Conservation (phyloP, 306 rosid genomes). For the Casuarina equisetifolia region DNA sequence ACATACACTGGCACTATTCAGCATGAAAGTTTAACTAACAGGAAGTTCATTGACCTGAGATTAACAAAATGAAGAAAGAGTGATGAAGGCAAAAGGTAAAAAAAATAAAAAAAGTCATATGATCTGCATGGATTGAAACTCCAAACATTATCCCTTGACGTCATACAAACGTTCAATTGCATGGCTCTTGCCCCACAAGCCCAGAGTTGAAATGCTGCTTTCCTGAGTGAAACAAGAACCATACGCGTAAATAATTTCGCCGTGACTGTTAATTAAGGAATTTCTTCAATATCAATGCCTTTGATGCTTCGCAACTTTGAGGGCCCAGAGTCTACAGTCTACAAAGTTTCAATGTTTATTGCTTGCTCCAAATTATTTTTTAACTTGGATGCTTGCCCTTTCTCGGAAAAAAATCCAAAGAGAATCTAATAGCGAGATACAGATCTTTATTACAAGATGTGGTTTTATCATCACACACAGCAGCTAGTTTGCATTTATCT, state of each 20-base stretch:
- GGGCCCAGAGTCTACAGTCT: neutral
- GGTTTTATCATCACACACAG: neutral
- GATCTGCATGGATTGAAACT: neutral
- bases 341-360: neutral
- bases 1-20: neutral
- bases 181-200: neutral
- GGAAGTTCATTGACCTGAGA: slow-evolving; percentile 1
- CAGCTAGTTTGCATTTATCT: neutral
- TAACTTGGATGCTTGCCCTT: neutral
- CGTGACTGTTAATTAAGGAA: neutral
- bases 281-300: neutral
- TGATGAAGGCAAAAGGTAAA: neutral
- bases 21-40: neutral
- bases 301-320: neutral
- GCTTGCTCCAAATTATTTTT: neutral
- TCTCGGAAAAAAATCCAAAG: neutral
- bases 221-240: neutral
- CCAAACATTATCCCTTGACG: neutral
- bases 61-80: slow-evolving; percentile 4
- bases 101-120: neutral
- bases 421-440: neutral
- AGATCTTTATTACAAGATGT: neutral
- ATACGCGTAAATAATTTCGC: neutral
- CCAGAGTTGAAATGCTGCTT: neutral
- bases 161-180: neutral